These are phyloP conservation scores for Staphylotrichum longicolle DNA, from an alignment of 495 filamentous ascomycete genomes.

Conservation along the genomic window DNA sequence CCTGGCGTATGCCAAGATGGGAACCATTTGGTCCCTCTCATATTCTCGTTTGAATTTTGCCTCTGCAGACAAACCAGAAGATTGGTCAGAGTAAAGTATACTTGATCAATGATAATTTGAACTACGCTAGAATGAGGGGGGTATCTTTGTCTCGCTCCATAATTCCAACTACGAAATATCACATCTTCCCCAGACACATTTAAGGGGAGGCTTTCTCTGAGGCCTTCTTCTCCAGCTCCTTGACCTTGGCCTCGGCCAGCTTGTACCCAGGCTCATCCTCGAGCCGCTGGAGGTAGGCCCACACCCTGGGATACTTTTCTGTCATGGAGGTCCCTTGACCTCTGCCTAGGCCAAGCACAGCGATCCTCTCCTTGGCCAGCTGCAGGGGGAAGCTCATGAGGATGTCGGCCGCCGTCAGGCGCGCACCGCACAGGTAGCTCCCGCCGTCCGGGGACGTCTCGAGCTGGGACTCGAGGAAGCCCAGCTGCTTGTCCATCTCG, in stretches of 20 bases:
- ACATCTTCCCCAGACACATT: no score
- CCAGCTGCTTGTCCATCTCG: constrained; percentile 62
- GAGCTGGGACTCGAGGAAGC: constrained; percentile 71
- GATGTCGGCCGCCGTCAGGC: constrained; percentile 78
- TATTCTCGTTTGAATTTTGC: no score
- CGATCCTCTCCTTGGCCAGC: constrained; percentile 57
- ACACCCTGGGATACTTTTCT: constrained; percentile 46
- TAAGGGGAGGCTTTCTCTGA: no score
- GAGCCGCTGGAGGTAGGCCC: constrained; percentile 60
- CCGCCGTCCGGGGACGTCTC: constrained; percentile 56
- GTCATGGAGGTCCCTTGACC: constrained; percentile 21
- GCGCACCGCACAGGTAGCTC: constrained; percentile 65
- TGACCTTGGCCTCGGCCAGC: constrained; percentile 55
- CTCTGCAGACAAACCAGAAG: no score
- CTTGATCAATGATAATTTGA: no score
- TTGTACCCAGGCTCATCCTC: constrained; percentile 60
- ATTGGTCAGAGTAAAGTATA: no score
- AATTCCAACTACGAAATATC: no score
- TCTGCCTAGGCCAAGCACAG: constrained; percentile 36
- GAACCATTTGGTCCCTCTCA: no score
- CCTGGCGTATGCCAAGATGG: no score
- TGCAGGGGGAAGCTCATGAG: constrained; percentile 72
- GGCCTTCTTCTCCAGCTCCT: constrained; percentile 47
- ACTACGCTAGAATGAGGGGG: no score
- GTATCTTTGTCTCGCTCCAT: no score